phyloP scores from a whole-genome alignment of 176 grass and related monocot species.

The Hordeum vulgare region DNA sequence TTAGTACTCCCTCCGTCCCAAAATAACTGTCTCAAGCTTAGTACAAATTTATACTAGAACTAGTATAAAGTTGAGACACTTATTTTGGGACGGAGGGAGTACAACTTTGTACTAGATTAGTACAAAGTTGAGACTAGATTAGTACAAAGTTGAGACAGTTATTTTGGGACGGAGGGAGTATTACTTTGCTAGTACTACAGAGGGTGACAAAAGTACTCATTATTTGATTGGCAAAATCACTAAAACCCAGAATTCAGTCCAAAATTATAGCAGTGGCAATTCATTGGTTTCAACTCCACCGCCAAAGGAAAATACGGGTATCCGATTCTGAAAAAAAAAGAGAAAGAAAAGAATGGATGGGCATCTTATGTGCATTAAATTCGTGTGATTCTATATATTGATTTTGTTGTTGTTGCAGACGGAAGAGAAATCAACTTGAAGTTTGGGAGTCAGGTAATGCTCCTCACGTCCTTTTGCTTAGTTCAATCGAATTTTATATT shows the following conservation, averaged over 20 bases:
- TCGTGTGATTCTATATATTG: constrained; percentile 1
- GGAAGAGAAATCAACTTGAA: constrained; percentile 25
- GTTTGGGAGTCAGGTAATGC: constrained; percentile 37
- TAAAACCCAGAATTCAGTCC: not conserved
- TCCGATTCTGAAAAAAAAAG: not conserved
- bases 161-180: no score
- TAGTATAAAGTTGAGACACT: no score
- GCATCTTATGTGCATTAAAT: constrained; percentile 27
- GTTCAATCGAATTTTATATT: constrained; percentile 26
- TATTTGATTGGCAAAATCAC: no score
- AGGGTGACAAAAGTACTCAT: not conserved
- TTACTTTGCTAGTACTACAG: not conserved
- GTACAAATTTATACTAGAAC: no score
- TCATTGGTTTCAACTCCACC: not conserved
- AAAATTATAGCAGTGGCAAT: not conserved
- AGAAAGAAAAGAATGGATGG: not conserved
- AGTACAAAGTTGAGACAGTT: no score
- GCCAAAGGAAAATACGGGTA: not conserved
- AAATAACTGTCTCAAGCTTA: no score
- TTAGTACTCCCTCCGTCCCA: no score
- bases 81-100: no score
- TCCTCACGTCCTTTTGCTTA: constrained; percentile 35
- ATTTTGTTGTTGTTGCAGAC: constrained; percentile 11
- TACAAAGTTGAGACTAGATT: no score
- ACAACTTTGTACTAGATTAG: no score